Evolutionary conservation across 2,329 filamentous ascomycete genomes (phyloP).

Genomic region (Claviceps quebecensis): DNA sequence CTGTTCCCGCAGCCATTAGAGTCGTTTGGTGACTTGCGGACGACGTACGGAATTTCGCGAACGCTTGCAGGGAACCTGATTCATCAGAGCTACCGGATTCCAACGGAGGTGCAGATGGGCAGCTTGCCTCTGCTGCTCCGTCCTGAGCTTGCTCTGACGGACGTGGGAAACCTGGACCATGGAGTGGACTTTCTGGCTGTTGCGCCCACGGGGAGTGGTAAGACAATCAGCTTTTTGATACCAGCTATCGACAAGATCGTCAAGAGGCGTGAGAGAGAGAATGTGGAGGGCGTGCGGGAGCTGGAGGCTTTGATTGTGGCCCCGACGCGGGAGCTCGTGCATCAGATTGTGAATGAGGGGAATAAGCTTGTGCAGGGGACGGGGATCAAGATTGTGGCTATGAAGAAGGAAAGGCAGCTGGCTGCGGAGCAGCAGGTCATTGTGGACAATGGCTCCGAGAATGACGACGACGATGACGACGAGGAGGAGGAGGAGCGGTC

Average conservation of each 20-base stretch:
- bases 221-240: constrained; percentile 86
- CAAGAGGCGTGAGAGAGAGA: constrained; percentile 35
- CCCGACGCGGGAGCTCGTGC: constrained; percentile 65
- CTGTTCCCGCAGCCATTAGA: constrained; percentile 69
- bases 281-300: constrained; percentile 25
- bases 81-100: constrained; percentile 71
- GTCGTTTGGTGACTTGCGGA: constrained; percentile 59
- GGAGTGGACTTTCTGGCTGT: constrained; percentile 69
- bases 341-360: constrained; percentile 73
- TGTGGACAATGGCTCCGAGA: constrained; percentile 24
- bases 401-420: constrained; percentile 74
- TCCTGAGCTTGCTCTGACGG: constrained; percentile 34
- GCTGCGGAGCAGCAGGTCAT: constrained; percentile 30
- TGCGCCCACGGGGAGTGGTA: constrained; percentile 90
- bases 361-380: constrained; percentile 67
- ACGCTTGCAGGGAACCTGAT: constrained; percentile 65
- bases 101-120: constrained; percentile 88
- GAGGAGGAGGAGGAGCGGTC: not conserved
- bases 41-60: constrained; percentile 57
- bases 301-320: constrained; percentile 59
- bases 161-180: constrained; percentile 19
- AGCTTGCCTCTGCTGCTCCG: constrained; percentile 65
- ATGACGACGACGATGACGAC: constrained; percentile 6
- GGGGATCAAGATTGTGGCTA: constrained; percentile 62
- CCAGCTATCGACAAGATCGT: constrained; percentile 69